phyloP scores from a whole-genome alignment of 805 yeast species.

The Candida verbasci region DNA sequence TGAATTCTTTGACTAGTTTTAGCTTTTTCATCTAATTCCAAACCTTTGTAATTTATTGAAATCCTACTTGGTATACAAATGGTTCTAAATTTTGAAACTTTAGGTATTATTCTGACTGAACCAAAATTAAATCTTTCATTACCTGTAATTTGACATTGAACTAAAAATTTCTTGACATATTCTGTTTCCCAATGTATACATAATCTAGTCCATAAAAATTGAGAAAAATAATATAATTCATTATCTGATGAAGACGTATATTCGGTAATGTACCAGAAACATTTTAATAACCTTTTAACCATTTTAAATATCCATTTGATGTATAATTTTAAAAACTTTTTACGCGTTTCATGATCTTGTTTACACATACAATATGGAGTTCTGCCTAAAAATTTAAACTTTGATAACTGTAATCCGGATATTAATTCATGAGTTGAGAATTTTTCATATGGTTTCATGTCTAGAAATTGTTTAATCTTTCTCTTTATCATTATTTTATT shows the following conservation, averaged over 20 bases:
- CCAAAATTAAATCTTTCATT: constrained; percentile 25
- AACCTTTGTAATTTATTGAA: not conserved
- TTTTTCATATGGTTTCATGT: constrained; percentile 31
- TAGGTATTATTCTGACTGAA: constrained; percentile 53
- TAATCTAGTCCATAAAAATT: constrained; percentile 49
- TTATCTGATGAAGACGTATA: constrained; percentile 44
- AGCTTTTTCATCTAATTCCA: not conserved
- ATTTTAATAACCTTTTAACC: constrained; percentile 42
- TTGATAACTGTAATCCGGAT: constrained; percentile 34
- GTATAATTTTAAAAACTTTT: constrained; percentile 34
- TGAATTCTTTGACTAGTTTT: constrained; percentile 23
- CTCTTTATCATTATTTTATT: constrained; percentile 43
- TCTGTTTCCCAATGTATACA: constrained; percentile 36
- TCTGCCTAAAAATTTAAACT: constrained; percentile 54
- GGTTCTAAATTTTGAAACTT: constrained; percentile 54
- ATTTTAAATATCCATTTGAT: constrained; percentile 54
- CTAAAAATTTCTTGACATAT: constrained; percentile 40
- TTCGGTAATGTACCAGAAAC: constrained; percentile 68
- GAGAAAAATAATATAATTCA: constrained; percentile 46
- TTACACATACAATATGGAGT: constrained; percentile 21
- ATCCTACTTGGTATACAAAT: constrained; percentile 48
- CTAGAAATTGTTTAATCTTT: constrained; percentile 34
- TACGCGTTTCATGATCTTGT: constrained; percentile 40
- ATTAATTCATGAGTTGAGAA: constrained; percentile 28
- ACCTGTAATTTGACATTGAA: constrained; percentile 1